Percentiles rank a stretch among this genome's conserved stretches.
These are phyloP conservation scores for Sindora glabra DNA, from an alignment of 306 rosid genomes.

Conservation along the genomic window DNA sequence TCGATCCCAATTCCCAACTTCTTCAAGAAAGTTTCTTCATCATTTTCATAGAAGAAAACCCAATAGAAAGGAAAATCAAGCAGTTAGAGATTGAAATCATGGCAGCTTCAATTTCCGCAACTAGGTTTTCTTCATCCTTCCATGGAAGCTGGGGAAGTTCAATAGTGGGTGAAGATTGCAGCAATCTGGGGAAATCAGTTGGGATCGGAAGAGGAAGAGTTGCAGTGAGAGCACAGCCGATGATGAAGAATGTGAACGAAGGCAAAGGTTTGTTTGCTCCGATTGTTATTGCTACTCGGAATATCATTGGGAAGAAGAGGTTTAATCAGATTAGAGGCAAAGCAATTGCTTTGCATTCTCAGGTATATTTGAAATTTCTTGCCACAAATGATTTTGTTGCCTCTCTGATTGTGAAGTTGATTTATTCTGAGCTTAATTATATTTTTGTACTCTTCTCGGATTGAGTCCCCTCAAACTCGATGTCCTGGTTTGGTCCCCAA, in stretches of 20 bases:
- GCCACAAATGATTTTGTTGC: no score
- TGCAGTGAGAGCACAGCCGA: constrained; percentile 51
- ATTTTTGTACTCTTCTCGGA: no score
- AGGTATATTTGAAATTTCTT: no score
- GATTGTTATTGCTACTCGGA: constrained; percentile 54
- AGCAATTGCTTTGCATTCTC: constrained; percentile 95
- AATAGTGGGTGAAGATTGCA: constrained; percentile 61
- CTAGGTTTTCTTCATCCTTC: constrained; percentile 59
- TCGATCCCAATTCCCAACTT: constrained; percentile 4
- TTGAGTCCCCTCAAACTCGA: no score
- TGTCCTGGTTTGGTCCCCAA: no score
- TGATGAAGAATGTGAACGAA: constrained; percentile 95
- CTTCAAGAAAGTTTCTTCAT: no score
- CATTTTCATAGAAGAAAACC: background rate
- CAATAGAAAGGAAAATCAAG: no score
- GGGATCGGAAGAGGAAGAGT: no score
- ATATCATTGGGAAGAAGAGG: constrained; percentile 78
- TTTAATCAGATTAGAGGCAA: constrained; percentile 94
- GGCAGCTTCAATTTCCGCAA: constrained; percentile 65
- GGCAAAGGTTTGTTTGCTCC: constrained; percentile 97
- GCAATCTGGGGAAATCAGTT: constrained; percentile 35
- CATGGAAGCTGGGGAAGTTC: constrained; percentile 76
- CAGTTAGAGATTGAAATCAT: constrained; percentile 12
- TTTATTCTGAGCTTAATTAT: no score
- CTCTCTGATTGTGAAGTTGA: no score